Percentiles rank a stretch among this genome's conserved stretches.
These are phyloP conservation scores for Cryptosporidium canis DNA, from an alignment of 169 alveolate genomes.

Conservation along the genomic window DNA sequence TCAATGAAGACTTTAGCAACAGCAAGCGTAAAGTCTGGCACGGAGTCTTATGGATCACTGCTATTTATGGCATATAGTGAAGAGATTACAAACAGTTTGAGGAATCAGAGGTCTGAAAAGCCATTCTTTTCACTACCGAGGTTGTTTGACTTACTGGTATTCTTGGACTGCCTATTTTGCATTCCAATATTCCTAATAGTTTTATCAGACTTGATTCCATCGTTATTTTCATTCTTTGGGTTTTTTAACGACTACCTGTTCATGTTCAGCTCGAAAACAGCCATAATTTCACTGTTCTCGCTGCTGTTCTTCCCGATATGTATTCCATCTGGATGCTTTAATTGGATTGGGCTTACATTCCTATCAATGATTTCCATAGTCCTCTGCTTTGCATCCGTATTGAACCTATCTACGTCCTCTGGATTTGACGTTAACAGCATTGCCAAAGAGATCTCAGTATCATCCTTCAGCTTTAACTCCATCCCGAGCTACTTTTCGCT, in stretches of 20 bases:
- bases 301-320: constrained; percentile 59
- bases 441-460: neutral
- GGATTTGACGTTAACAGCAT: neutral
- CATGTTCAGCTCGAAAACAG: constrained; percentile 38
- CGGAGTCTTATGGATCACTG: constrained; percentile 60
- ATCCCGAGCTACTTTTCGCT: constrained; percentile 5
- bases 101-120: neutral
- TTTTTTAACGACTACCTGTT: neutral
- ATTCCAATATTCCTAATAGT: constrained; percentile 39
- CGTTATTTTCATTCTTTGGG: constrained; percentile 13
- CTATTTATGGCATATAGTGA: constrained; percentile 45
- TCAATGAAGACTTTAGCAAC: constrained; percentile 51
- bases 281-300: constrained; percentile 30
- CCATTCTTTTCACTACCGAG: constrained; percentile 53
- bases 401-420: neutral
- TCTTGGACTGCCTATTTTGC: constrained; percentile 59
- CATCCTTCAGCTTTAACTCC: neutral
- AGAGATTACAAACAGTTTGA: constrained; percentile 11
- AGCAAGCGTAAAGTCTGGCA: constrained; percentile 36
- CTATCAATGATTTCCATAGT: constrained; percentile 13
- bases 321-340: constrained; percentile 30
- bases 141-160: constrained; percentile 47
- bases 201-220: constrained; percentile 38
- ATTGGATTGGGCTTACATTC: constrained; percentile 50
- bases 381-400: constrained; percentile 13